Conservation (phyloP, 305 asterid species). For the Fraxinus sp. region DNA sequence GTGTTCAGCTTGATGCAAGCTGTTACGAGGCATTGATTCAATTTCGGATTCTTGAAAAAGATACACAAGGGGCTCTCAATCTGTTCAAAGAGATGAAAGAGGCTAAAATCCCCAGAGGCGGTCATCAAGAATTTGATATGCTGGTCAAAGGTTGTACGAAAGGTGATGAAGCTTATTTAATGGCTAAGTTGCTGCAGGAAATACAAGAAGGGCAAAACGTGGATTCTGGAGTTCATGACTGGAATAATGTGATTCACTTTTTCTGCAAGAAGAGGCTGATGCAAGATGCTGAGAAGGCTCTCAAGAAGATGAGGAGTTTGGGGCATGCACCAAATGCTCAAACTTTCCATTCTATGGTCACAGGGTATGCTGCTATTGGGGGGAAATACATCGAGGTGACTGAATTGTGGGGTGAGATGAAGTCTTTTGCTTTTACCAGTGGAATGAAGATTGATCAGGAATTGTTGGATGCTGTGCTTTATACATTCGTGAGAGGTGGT, state of each 20-base stretch:
- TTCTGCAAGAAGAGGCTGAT: constrained; percentile 87
- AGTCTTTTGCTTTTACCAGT: constrained; percentile 47
- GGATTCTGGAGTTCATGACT: constrained; percentile 80
- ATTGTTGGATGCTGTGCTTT: constrained; percentile 80
- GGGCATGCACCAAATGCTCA: constrained; percentile 81
- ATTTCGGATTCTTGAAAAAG: constrained; percentile 63
- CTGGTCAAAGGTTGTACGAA: constrained; percentile 37
- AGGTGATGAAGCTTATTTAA: constrained; percentile 45
- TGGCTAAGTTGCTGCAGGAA: constrained; percentile 76
- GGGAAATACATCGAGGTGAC: constrained; percentile 85
- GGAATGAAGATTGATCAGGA: constrained; percentile 85
- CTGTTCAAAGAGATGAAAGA: constrained; percentile 89
- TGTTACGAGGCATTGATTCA: constrained; percentile 62
- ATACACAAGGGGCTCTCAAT: constrained; percentile 67
- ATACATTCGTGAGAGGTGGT: constrained; percentile 86
- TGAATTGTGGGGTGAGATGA: constrained; percentile 95
- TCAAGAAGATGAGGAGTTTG: constrained; percentile 79
- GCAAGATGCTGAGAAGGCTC: constrained; percentile 91
- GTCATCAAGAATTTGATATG: constrained; percentile 42
- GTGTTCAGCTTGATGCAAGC: constrained; percentile 72
- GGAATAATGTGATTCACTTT: constrained; percentile 87
- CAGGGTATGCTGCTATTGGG: constrained; percentile 80
- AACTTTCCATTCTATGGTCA: constrained; percentile 83
- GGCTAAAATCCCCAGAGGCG: constrained; percentile 56
- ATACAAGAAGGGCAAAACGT: constrained; percentile 59